Percentiles rank a stretch among this genome's conserved stretches.
These are phyloP conservation scores for Hypoxylon rickii DNA, from an alignment of 495 filamentous ascomycete genomes.

Conservation along the genomic window DNA sequence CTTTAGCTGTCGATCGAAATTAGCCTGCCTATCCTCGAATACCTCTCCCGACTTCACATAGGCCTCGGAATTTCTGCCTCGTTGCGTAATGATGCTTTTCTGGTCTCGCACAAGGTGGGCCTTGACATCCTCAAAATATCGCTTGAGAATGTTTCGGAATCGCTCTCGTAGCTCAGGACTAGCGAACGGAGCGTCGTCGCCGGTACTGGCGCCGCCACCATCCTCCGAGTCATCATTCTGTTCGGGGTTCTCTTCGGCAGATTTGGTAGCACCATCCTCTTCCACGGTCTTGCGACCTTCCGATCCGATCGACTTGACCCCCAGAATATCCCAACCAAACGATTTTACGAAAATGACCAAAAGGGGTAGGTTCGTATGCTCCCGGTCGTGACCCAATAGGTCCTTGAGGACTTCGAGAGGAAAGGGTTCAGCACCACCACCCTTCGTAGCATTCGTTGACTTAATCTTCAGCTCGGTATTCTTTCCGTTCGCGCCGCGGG, in stretches of 20 bases:
- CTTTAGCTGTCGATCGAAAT: constrained; percentile 91
- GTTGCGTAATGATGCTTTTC: constrained; percentile 78
- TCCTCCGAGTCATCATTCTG: constrained; percentile 50
- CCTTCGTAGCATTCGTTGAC: constrained; percentile 51
- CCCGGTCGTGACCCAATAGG: constrained; percentile 86
- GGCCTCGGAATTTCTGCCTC: constrained; percentile 92
- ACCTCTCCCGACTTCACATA: constrained; percentile 99
- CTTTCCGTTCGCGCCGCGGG: constrained; percentile 59
- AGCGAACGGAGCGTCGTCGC: constrained; percentile 72
- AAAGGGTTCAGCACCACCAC: constrained; percentile 77
- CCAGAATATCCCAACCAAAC: constrained; percentile 94
- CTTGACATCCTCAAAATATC: constrained; percentile 95
- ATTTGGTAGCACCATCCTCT: constrained; percentile 76
- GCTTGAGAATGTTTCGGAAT: constrained; percentile 83
- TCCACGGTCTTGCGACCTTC: constrained; percentile 84
- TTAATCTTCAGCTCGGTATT: constrained; percentile 59
- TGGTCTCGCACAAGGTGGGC: constrained; percentile 87
- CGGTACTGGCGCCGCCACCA: constrained; percentile 20
- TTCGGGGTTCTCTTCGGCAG: constrained; percentile 50
- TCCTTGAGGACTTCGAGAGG: constrained; percentile 97
- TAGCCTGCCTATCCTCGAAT: constrained; percentile 95
- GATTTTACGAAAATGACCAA: constrained; percentile 94
- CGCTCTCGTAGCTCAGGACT: constrained; percentile 78
- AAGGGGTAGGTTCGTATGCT: constrained; percentile 88
- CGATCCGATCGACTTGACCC: constrained; percentile 67